A percentile compares a stretch with the other conserved stretches of the same genome.
These are phyloP conservation scores for Aspergillus indologenus DNA, from an alignment of 495 filamentous ascomycete genomes.

Conservation along the genomic window DNA sequence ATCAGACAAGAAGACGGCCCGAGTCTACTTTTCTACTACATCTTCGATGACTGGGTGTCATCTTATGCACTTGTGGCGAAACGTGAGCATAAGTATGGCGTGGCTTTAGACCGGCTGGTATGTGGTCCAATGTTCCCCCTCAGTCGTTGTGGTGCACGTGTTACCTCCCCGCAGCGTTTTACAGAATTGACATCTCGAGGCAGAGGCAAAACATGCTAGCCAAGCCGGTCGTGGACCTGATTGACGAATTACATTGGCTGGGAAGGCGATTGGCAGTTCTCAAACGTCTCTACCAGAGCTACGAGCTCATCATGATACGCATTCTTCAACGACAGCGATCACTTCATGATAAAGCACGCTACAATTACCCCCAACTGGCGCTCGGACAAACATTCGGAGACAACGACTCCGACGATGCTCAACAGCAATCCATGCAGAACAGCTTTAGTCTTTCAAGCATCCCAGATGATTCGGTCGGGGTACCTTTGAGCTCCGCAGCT, in stretches of 20 bases:
- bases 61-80: slow-evolving; percentile 62
- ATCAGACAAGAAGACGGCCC: slow-evolving; percentile 60
- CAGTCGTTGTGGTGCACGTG: no score
- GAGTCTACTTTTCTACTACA: slow-evolving; percentile 77
- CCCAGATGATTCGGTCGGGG: slow-evolving; percentile 47
- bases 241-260: slow-evolving; percentile 70
- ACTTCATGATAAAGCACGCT: slow-evolving; percentile 37
- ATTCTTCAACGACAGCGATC: slow-evolving; percentile 56
- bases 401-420: slow-evolving; percentile 27
- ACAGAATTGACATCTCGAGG: neutral
- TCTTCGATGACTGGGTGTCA: slow-evolving; percentile 83
- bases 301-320: slow-evolving; percentile 72
- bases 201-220: slow-evolving; percentile 58
- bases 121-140: slow-evolving; percentile 12
- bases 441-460: slow-evolving; percentile 18
- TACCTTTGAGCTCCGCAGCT: slow-evolving; percentile 60
- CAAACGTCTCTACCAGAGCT: slow-evolving; percentile 75
- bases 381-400: slow-evolving; percentile 30
- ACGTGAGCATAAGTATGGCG: slow-evolving; percentile 59
- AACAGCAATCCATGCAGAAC: slow-evolving; percentile 28
- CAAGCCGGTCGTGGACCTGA: slow-evolving; percentile 56
- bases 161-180: neutral
- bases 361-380: slow-evolving; percentile 20
- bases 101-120: slow-evolving; percentile 56
- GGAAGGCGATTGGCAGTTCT: slow-evolving; percentile 63